phyloP scores from a whole-genome alignment of 176 grass and related monocot genomes.

The Themeda triandra region DNA sequence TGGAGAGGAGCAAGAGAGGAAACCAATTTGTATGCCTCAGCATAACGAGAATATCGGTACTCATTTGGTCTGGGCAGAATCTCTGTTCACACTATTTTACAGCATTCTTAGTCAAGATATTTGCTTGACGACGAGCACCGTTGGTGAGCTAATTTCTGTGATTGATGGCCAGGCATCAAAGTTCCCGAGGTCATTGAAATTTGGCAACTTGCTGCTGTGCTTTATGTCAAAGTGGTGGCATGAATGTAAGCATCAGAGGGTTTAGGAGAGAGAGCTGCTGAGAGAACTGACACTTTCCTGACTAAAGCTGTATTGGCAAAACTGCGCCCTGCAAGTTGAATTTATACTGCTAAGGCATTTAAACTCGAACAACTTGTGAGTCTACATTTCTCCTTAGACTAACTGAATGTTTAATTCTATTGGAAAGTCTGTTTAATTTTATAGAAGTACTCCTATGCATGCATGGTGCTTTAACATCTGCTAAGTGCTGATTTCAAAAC shows the following conservation, averaged over 20 bases:
- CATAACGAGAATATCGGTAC: slow-evolving; percentile 33
- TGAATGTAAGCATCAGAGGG: slow-evolving; percentile 42
- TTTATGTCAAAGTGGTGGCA: slow-evolving; percentile 53
- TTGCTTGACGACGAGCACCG: slow-evolving; percentile 52
- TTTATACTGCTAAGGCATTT: background rate
- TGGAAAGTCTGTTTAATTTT: background rate
- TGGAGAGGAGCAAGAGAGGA: slow-evolving; percentile 40
- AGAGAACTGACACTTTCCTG: slow-evolving; percentile 63
- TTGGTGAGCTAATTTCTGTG: slow-evolving; percentile 42
- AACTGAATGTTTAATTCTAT: background rate
- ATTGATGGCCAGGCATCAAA: slow-evolving; percentile 48
- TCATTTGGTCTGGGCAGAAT: slow-evolving; percentile 68
- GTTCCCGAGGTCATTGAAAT: slow-evolving; percentile 66
- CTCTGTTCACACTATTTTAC: slow-evolving; percentile 67
- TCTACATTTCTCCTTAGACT: slow-evolving; percentile 10
- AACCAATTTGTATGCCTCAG: slow-evolving; percentile 52
- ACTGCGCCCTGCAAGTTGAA: slow-evolving; percentile 42
- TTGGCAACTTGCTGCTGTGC: slow-evolving; percentile 68
- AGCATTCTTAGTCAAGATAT: slow-evolving; percentile 71
- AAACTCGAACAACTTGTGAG: background rate
- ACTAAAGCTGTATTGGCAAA: slow-evolving; percentile 79
- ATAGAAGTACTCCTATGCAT: background rate
- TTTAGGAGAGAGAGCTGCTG: slow-evolving; percentile 56
- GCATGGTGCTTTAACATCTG: background rate
- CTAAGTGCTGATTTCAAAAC: background rate